Base-by-base conservation (phyloP, 495 filamentous ascomycete genomes). In the Cercophora sp. region DNA sequence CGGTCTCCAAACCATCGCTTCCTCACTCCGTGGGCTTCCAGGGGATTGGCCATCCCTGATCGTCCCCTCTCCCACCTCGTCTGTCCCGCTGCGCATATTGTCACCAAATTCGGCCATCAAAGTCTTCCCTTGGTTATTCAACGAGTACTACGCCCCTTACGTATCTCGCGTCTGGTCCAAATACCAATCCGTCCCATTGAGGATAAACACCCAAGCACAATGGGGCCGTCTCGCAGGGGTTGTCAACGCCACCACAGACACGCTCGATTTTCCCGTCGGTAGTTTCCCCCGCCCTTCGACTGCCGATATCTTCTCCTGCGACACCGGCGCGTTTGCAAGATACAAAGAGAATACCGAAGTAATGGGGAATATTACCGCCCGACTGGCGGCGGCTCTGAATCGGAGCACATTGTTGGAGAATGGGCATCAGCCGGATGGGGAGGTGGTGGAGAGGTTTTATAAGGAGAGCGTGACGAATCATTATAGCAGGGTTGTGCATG, bases 401-500 rank as follows among this genome's bases (percentile, higher is more conserved):
- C 76, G 87, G 15, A 80, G 78, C 4, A 87, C 84, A 18, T 58
- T 89, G 40, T 62, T 87, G 35, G 52, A 56, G 9, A 62, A 78
- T 48, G 36, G 66, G 2, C 48, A 62, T 35, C 76, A 81, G 60
- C 84, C 84, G 4, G 40, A 43, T 43, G 40, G 71, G 11, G 73
- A 75, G 44, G 34, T 42, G 1, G 59, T 74, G 3, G 56, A 61
- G 0, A 62, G 60, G 15, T 86, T 83, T 59, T 88, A 87, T 59
- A 53, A 66, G 47, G 63, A 77, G 10, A 42, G 57, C 4, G 67
- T 79, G 29, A 89, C 87, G 20, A 91, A 91, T 56, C 85, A 89
- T 64, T 91, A 88, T 60, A 69, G 83, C n/a, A 67, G 84, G 11
- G 77, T 91, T 51, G 77, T 85, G 51, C 87, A 91, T 67, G 72